Base-by-base conservation (phyloP, 2,329 filamentous ascomycete genomes). In the Colletotrichum sp. region DNA sequence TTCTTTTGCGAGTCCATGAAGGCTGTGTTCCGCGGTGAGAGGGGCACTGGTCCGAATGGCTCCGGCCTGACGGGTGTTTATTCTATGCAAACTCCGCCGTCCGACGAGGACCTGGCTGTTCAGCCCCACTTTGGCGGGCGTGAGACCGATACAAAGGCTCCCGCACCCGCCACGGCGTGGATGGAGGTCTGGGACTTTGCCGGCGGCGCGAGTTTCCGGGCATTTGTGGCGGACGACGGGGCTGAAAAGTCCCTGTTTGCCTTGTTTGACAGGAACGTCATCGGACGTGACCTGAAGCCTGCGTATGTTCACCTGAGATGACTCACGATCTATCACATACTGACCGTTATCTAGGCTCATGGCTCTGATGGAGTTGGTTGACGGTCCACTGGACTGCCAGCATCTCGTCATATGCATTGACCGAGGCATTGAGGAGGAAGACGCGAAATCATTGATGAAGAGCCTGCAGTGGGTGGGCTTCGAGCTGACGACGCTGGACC, bases 1-100 rank as follows among this genome's bases (percentile, higher is more conserved):
- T 96, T 98, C 94, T 98, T 98, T 92, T 98, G 96, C 89, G 95
- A 96, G 94, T 94, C 93, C 91, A 95, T 98, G 93, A 94, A 92
- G 89, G 89, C 93, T 89, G 94, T 95, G 90, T 98, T 98, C 93
- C 94, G 94, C 91, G 96, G 95, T 98, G 96, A 97, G 95, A 93
- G 94, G 94, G 93, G 93, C 88, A 86, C 88, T 90, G 91, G 87
- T 86, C 88, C 88, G 89, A 90, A 93, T 92, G 94, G 92, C 94
- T 96, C 95, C 92, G 92, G 94, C 92, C 93, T 94, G 91, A 93
- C 94, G 92, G 93, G 92, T 96, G 92, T 93, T 92, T 84, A 85
- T 87, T 83, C 86, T 82, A 82, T 87, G 80, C 87, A 87, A 79
- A 91, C 89, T 81, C 89, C 90, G 81, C 89, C 90, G 79, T 87